Percentiles rank a stretch among this genome's conserved stretches.
phyloP scores from a whole-genome alignment of 805 yeast genomes.

The Schwanniomyces yamadae region DNA sequence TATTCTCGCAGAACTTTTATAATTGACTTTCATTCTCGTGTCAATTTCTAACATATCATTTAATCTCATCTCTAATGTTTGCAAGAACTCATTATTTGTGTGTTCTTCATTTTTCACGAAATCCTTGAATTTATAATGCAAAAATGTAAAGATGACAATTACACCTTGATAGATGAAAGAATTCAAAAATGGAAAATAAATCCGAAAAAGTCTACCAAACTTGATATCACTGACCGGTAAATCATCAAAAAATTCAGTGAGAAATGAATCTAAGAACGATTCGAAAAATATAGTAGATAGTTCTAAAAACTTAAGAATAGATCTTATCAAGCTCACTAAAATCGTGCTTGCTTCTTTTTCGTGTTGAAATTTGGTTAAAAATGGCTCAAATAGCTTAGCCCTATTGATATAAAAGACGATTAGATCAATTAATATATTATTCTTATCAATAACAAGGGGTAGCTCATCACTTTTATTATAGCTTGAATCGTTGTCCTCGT shows the following conservation, averaged over 20 bases:
- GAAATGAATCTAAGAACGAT: conserved; percentile 21
- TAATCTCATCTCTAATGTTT: conserved; percentile 21
- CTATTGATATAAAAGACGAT: conserved; percentile 48
- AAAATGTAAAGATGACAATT: conserved; percentile 48
- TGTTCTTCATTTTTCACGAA: conserved; percentile 10
- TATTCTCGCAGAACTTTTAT: conserved; percentile 18
- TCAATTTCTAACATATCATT: conserved; percentile 24
- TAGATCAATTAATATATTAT: conserved; percentile 45
- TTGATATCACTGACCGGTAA: conserved; percentile 10
- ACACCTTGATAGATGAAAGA: conserved; percentile 52
- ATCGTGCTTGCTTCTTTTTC: conserved; percentile 26
- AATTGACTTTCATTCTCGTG: conserved; percentile 17
- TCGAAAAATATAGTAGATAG: conserved; percentile 33
- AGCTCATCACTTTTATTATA: conserved; percentile 19
- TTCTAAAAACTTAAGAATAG: conserved; percentile 37
- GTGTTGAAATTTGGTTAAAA: conserved; percentile 34
- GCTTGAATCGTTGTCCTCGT: conserved; percentile 8
- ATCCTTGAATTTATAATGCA: conserved; percentile 40
- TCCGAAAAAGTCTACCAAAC: conserved; percentile 37
- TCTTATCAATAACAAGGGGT: conserved; percentile 22
- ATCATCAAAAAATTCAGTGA: conserved; percentile 11
- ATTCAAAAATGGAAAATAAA: conserved; percentile 46
- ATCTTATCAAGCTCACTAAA: conserved; percentile 36
- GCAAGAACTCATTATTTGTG: conserved; percentile 17
- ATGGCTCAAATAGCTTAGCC: conserved; percentile 53